These are phyloP conservation scores for Penicillium crustosum DNA, from an alignment of 2,329 filamentous ascomycete species.

Conservation along the genomic window DNA sequence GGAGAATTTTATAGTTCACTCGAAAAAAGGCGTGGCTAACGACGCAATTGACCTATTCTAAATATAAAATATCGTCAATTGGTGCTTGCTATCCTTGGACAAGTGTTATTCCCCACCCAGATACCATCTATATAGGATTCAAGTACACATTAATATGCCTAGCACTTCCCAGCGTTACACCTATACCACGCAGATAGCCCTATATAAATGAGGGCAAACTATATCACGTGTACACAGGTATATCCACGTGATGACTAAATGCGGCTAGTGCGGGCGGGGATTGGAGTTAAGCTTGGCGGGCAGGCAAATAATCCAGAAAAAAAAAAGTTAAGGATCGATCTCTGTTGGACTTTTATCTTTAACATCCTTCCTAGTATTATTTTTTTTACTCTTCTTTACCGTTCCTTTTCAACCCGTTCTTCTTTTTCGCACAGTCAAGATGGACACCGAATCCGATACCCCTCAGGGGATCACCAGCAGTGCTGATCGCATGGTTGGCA, in stretches of 20 bases:
- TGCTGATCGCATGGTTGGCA: slow-evolving; percentile 53
- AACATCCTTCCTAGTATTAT: slow-evolving; percentile 2
- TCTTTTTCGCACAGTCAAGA: slow-evolving; percentile 22
- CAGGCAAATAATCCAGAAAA: slow-evolving; percentile 27
- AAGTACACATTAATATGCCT: background rate
- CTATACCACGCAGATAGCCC: slow-evolving; percentile 20
- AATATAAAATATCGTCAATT: background rate
- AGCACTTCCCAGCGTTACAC: background rate
- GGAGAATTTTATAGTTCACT: background rate
- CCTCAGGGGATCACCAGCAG: slow-evolving; percentile 39
- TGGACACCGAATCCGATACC: slow-evolving; percentile 31
- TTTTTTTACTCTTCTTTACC: slow-evolving; percentile 9
- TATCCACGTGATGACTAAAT: slow-evolving; percentile 25
- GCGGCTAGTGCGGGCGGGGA: slow-evolving; percentile 26
- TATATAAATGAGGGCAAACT: slow-evolving; percentile 24
- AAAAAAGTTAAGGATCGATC: slow-evolving; percentile 31
- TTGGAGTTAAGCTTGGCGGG: slow-evolving; percentile 31
- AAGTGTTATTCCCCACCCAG: background rate
- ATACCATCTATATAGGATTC: background rate
- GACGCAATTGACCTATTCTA: background rate
- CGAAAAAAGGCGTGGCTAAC: background rate
- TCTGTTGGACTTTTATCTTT: slow-evolving; percentile 18
- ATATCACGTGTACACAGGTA: slow-evolving; percentile 1
- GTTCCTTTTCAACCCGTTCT: slow-evolving; percentile 11
- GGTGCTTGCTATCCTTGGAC: background rate